phyloP scores from a whole-genome alignment of 2,329 filamentous ascomycete species.

The Xylaria sp. region DNA sequence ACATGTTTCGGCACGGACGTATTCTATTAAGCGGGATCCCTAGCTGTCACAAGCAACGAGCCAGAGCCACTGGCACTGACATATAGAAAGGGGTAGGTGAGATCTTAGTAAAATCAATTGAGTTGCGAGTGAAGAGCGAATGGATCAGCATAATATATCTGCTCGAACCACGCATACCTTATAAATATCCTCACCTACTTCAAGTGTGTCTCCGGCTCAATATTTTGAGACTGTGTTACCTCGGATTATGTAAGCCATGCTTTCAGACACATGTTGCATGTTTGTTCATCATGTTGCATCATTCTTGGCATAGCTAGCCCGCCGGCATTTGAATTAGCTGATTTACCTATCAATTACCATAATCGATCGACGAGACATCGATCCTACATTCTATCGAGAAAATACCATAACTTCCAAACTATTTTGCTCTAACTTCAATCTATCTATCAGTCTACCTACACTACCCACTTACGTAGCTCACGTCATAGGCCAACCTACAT shows the following conservation, averaged over 20 bases:
- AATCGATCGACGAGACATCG: background rate
- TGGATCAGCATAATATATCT: background rate
- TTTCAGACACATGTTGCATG: too few relatives aligned
- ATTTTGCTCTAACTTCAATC: too few relatives aligned
- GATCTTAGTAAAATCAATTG: background rate
- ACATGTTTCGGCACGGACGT: background rate
- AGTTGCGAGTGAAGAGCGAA: background rate
- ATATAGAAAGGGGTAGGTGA: background rate
- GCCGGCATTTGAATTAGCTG: background rate
- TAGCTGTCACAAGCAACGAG: background rate
- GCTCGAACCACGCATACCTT: background rate
- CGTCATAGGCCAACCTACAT: background rate
- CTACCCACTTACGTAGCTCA: background rate
- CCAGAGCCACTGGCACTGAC: background rate
- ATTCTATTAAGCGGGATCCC: background rate
- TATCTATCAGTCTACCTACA: too few relatives aligned
- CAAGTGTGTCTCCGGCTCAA: background rate
- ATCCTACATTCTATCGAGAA: background rate
- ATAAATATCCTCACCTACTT: background rate
- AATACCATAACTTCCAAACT: too few relatives aligned
- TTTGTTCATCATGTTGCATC: background rate
- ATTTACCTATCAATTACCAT: background rate
- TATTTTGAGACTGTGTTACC: too few relatives aligned
- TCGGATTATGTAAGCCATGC: too few relatives aligned
- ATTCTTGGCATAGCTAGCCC: constrained; percentile 2